phyloP scores from a whole-genome alignment of 2,329 filamentous ascomycete species.

The Ophiocordyceps camponoti-floridani region DNA sequence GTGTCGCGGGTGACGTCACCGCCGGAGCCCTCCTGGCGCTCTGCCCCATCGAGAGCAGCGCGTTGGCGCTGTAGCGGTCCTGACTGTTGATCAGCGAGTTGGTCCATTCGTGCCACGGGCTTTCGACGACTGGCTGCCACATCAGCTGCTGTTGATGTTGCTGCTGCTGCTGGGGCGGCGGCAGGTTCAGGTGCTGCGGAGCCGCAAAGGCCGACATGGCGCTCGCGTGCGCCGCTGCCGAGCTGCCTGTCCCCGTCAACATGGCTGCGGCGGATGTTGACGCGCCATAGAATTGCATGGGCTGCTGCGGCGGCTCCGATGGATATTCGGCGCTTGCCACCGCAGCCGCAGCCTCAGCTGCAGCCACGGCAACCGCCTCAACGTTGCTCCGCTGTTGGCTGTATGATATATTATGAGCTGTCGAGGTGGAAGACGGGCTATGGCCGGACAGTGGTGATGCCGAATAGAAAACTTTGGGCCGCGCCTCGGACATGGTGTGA shows the following conservation, averaged over 20 bases:
- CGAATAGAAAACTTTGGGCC: conserved; percentile 12
- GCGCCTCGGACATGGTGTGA: background rate
- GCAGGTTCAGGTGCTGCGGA: conserved; percentile 14
- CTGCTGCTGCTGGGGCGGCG: conserved; percentile 6
- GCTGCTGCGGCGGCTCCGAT: conserved; percentile 6
- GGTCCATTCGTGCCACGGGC: conserved; percentile 37
- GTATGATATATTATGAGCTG: background rate
- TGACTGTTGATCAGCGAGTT: conserved; percentile 30
- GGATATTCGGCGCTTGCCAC: conserved; percentile 10
- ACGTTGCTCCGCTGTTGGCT: no score
- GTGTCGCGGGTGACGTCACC: no score
- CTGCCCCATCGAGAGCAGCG: conserved; percentile 20
- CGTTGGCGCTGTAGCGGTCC: conserved; percentile 29
- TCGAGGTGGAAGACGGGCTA: no score
- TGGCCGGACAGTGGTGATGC: conserved; percentile 9
- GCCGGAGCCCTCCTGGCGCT: background rate
- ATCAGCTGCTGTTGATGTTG: conserved; percentile 7
- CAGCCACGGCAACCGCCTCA: no score
- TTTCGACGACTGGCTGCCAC: conserved; percentile 17
- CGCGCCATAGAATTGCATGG: conserved; percentile 11
- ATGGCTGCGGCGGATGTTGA: no score
- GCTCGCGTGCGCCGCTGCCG: no score
- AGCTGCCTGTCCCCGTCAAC: no score
- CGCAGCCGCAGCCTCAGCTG: no score
- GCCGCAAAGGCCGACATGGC: background rate